phyloP scores from a whole-genome alignment of 2,329 filamentous ascomycete genomes.

The Phoma sp. region DNA sequence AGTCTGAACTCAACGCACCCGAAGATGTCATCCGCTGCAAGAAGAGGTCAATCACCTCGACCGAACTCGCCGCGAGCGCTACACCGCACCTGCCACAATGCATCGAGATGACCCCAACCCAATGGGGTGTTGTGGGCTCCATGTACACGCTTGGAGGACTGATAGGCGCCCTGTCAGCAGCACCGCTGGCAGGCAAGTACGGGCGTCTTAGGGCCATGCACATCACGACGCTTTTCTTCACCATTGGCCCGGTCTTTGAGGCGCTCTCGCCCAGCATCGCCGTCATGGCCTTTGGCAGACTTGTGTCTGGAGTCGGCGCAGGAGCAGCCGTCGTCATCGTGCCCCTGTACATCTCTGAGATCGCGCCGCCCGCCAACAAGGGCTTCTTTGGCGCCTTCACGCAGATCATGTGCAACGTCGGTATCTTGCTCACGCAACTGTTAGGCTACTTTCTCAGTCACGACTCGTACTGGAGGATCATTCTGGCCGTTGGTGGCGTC shows the following conservation, averaged over 20 bases:
- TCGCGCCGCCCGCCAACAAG: slow-evolving; percentile 73
- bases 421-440: slow-evolving; percentile 83
- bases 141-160: slow-evolving; percentile 92
- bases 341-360: slow-evolving; percentile 92
- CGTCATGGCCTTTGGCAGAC: slow-evolving; percentile 74
- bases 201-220: slow-evolving; percentile 81
- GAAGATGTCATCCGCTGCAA: slow-evolving; percentile 92
- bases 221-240: slow-evolving; percentile 77
- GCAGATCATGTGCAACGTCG: slow-evolving; percentile 91
- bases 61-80: slow-evolving; percentile 37
- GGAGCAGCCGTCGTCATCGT: slow-evolving; percentile 92
- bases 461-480: slow-evolving; percentile 80
- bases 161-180: slow-evolving; percentile 79
- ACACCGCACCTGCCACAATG: slow-evolving; percentile 70
- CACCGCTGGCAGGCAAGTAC: slow-evolving; percentile 77
- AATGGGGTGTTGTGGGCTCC: slow-evolving; percentile 87
- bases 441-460: slow-evolving; percentile 88
- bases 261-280: slow-evolving; percentile 72
- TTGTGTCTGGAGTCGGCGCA: slow-evolving; percentile 83
- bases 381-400: slow-evolving; percentile 86
- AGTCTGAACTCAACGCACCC: slow-evolving; percentile 95
- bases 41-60: slow-evolving; percentile 60
- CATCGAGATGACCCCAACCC: slow-evolving; percentile 82
- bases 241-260: slow-evolving; percentile 77
- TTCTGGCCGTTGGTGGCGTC: slow-evolving; percentile 75